These are phyloP conservation scores for Pisolithus albus DNA, from an alignment of 768 basidiomycete genomes.

Conservation along the genomic window DNA sequence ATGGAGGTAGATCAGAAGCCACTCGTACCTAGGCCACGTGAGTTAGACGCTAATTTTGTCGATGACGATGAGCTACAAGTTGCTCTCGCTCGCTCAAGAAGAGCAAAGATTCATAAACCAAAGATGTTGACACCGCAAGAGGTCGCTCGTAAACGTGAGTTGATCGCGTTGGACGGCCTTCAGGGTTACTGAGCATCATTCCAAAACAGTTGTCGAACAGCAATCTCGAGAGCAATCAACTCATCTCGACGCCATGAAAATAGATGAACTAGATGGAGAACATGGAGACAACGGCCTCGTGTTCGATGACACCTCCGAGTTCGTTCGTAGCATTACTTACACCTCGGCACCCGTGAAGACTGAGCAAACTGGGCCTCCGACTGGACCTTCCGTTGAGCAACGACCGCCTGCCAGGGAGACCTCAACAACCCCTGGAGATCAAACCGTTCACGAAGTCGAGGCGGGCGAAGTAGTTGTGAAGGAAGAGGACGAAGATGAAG, in stretches of 20 bases:
- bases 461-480: conserved; percentile 75
- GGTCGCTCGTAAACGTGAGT: conserved; percentile 67
- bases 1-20: conserved; percentile 83
- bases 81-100: conserved; percentile 78
- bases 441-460: conserved; percentile 67
- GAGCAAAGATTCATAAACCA: conserved; percentile 69
- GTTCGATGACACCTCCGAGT: conserved; percentile 96
- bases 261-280: conserved; percentile 41
- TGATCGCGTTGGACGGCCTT: not conserved
- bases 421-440: conserved; percentile 53
- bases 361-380: conserved; percentile 36
- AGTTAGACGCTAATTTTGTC: conserved; percentile 84
- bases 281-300: conserved; percentile 49
- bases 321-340: conserved; percentile 78
- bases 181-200: conserved; percentile 2
- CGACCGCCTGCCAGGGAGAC: conserved; percentile 45
- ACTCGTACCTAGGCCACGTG: conserved; percentile 57
- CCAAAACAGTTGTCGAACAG: conserved; percentile 52
- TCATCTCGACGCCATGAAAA: conserved; percentile 33
- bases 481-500: conserved; percentile 63
- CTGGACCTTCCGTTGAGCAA: conserved; percentile 22
- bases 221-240: conserved; percentile 46
- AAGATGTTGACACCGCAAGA: conserved; percentile 80
- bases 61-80: conserved; percentile 98
- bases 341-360: conserved; percentile 49